Percentiles rank a stretch among this genome's conserved stretches.
Conservation (phyloP, 2,329 filamentous ascomycete species). For the Epichloe coenophiala region DNA sequence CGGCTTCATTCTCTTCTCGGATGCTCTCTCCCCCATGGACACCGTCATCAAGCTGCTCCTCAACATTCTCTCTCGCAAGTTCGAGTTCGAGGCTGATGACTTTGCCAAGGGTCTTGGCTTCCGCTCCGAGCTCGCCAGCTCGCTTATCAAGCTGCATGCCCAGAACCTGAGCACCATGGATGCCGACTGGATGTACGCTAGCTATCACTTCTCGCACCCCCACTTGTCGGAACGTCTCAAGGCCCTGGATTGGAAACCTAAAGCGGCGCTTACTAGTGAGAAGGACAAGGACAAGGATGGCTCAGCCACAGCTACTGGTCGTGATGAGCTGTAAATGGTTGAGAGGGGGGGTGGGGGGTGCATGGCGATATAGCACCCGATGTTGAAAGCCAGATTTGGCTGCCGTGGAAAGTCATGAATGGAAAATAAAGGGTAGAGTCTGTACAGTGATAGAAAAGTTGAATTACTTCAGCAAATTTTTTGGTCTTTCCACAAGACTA, state of each 20-base stretch:
- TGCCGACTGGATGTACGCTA: conserved; percentile 95
- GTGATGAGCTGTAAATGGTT: conserved; percentile 48
- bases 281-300: conserved; percentile 25
- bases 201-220: conserved; percentile 96
- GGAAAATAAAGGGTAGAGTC: neutral
- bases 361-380: neutral
- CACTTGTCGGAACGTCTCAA: conserved; percentile 88
- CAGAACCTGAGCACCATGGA: conserved; percentile 99
- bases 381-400: no score
- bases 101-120: conserved; percentile 83
- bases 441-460: neutral
- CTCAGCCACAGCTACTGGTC: conserved; percentile 57
- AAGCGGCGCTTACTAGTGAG: conserved; percentile 29
- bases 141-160: conserved; percentile 92
- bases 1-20: conserved; percentile 93
- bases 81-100: conserved; percentile 90
- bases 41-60: conserved; percentile 88
- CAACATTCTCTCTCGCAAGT: conserved; percentile 88
- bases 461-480: neutral
- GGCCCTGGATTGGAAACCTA: conserved; percentile 75
- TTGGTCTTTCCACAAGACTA: no score
- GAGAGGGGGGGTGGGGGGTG: neutral
- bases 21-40: conserved; percentile 83
- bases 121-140: conserved; percentile 66
- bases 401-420: neutral